Evolutionary conservation across 2,329 filamentous ascomycete genomes (phyloP).

Genomic region (Venturia aucupariae): DNA sequence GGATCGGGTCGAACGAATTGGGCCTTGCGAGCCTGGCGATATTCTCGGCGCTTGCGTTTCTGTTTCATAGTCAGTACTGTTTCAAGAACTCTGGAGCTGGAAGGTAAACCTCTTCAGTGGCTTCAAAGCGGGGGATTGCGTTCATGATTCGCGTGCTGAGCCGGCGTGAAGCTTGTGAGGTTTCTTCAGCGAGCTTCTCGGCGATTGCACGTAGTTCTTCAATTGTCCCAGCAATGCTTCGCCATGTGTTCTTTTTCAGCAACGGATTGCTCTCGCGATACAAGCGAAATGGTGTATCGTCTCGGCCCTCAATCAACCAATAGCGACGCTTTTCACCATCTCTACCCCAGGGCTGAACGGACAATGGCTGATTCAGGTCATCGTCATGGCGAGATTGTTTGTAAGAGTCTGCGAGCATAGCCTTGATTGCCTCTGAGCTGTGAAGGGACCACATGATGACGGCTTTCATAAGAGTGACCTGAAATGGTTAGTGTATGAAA

Average conservation of each 20-base stretch:
- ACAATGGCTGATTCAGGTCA: slow-evolving; percentile 74
- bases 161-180: slow-evolving; percentile 68
- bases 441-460: slow-evolving; percentile 83
- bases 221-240: slow-evolving; percentile 83
- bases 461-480: slow-evolving; percentile 77
- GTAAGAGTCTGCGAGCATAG: slow-evolving; percentile 77
- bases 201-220: slow-evolving; percentile 71
- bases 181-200: slow-evolving; percentile 68
- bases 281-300: slow-evolving; percentile 87
- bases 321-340: slow-evolving; percentile 89
- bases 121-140: slow-evolving; percentile 84
- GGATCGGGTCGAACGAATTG: slow-evolving; percentile 80
- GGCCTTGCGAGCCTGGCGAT: slow-evolving; percentile 75
- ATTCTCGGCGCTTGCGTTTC: slow-evolving; percentile 91
- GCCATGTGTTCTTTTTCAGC: slow-evolving; percentile 72
- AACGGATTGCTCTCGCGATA: slow-evolving; percentile 88
- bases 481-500: slow-evolving; percentile 18
- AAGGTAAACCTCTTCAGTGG: slow-evolving; percentile 68
- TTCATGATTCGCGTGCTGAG: slow-evolving; percentile 68
- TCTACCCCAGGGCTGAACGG: slow-evolving; percentile 81
- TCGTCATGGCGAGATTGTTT: slow-evolving; percentile 75
- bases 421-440: slow-evolving; percentile 74
- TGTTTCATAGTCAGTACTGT: slow-evolving; percentile 29
- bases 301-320: slow-evolving; percentile 85
- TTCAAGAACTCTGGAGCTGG: background rate